phyloP scores from a whole-genome alignment of 2,329 filamentous ascomycete species.

The Metarhizium guizhouense region DNA sequence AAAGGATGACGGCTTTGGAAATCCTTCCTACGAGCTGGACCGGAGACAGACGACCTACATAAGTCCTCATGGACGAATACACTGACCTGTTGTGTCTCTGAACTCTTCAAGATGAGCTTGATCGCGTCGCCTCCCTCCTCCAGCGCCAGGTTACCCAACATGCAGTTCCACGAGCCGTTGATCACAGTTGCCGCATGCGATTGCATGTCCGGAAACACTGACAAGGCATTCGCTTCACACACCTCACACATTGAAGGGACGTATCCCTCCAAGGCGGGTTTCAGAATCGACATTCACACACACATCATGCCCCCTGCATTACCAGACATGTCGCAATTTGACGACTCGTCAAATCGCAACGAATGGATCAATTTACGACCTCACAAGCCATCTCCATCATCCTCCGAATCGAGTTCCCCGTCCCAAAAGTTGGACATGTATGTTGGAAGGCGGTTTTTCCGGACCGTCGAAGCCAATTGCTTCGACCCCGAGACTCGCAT shows the following conservation, averaged over 20 bases:
- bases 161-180: background rate
- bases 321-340: background rate
- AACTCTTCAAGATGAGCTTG: background rate
- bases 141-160: background rate
- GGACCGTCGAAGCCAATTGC: background rate
- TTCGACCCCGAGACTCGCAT: background rate
- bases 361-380: background rate
- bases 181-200: background rate
- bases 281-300: background rate
- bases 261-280: background rate
- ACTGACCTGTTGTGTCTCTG: background rate
- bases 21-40: too few relatives aligned
- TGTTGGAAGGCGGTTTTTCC: background rate
- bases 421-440: background rate
- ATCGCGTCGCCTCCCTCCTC: background rate
- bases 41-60: too few relatives aligned
- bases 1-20: background rate
- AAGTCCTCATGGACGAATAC: too few relatives aligned
- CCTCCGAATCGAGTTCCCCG: background rate
- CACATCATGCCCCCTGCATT: background rate
- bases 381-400: background rate
- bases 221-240: background rate
- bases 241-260: background rate
- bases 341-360: background rate
- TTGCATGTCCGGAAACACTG: background rate